Conservation (phyloP, 225 moss, liverwort and hornwort genomes). For the Sphagnum contortum region DNA sequence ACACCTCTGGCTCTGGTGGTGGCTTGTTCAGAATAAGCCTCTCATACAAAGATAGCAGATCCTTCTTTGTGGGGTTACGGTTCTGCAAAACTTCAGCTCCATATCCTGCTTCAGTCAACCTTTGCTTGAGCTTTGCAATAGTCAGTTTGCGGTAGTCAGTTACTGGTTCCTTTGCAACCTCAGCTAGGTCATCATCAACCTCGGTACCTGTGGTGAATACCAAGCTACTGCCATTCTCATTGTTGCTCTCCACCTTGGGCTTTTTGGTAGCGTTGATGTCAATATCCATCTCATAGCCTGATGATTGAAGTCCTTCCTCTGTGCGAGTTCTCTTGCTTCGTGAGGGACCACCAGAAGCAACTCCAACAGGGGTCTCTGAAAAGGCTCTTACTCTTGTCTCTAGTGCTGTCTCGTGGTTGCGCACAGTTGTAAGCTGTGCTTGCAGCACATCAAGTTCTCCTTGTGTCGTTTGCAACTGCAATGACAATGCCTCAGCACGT, state of each 20-base stretch:
- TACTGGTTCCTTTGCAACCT: conserved; percentile 13
- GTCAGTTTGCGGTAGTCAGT: conserved; percentile 53
- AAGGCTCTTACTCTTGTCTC: conserved; percentile 55
- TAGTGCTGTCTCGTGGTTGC: conserved; percentile 69
- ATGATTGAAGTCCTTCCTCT: conserved; percentile 40
- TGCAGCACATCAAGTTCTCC: conserved; percentile 53
- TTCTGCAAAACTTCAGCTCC: conserved; percentile 54
- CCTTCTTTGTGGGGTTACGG: conserved; percentile 66
- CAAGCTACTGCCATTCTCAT: conserved; percentile 65
- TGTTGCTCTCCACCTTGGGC: conserved; percentile 32
- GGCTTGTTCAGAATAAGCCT: conserved; percentile 34
- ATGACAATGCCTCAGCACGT: conserved; percentile 65
- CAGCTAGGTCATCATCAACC: conserved; percentile 25
- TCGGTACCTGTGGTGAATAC: conserved; percentile 29
- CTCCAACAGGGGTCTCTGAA: conserved; percentile 19
- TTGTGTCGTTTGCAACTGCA: conserved; percentile 60
- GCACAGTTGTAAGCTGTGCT: conserved; percentile 56
- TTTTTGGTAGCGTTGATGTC: conserved; percentile 39
- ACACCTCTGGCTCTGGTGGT: conserved; percentile 4
- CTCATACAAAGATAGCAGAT: conserved; percentile 63
- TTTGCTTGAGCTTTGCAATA: conserved; percentile 65
- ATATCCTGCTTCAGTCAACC: conserved; percentile 63
- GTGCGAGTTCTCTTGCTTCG: conserved; percentile 45
- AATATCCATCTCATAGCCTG: conserved; percentile 64
- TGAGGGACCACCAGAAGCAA: conserved; percentile 36